A percentile compares a stretch with the other conserved stretches of the same genome.
phyloP scores from a whole-genome alignment of 83 land plant genomes.

The Thuja plicata region DNA sequence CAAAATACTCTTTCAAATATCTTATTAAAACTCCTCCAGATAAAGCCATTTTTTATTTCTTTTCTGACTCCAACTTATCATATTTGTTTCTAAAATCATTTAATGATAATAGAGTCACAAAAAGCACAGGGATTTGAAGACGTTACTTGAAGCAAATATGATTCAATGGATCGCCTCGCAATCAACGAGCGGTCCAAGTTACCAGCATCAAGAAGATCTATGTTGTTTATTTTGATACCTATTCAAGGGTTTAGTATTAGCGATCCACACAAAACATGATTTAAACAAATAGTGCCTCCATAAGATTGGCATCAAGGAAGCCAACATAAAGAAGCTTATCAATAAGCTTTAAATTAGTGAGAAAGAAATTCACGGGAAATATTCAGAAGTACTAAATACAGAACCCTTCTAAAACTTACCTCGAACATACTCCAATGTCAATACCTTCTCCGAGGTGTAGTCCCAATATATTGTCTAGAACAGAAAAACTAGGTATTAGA shows the following conservation, averaged over 20 bases:
- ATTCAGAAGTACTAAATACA: background rate
- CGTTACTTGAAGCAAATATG: conserved; percentile 91
- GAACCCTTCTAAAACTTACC: conserved; percentile 36
- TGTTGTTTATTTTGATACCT: conserved; percentile 88
- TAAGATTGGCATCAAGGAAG: conserved; percentile 1
- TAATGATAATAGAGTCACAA: background rate
- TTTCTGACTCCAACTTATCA: background rate
- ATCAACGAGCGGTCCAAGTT: conserved; percentile 65
- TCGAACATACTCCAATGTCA: conserved; percentile 94
- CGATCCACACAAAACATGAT: background rate
- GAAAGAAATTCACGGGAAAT: background rate
- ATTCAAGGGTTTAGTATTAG: conserved; percentile 15
- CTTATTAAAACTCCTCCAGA: background rate
- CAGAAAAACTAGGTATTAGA: background rate
- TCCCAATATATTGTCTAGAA: conserved; percentile 87
- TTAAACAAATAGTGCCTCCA: background rate
- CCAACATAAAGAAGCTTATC: background rate
- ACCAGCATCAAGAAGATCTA: conserved; percentile 55
- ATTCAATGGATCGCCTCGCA: conserved; percentile 83
- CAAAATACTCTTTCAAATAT: background rate
- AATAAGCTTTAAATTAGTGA: background rate
- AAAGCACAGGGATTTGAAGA: background rate
- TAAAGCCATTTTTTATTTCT: background rate
- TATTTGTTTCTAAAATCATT: background rate
- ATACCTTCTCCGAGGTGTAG: conserved; percentile 78